phyloP scores from a whole-genome alignment of 2,329 filamentous ascomycete genomes.

The Penicillium sp. region DNA sequence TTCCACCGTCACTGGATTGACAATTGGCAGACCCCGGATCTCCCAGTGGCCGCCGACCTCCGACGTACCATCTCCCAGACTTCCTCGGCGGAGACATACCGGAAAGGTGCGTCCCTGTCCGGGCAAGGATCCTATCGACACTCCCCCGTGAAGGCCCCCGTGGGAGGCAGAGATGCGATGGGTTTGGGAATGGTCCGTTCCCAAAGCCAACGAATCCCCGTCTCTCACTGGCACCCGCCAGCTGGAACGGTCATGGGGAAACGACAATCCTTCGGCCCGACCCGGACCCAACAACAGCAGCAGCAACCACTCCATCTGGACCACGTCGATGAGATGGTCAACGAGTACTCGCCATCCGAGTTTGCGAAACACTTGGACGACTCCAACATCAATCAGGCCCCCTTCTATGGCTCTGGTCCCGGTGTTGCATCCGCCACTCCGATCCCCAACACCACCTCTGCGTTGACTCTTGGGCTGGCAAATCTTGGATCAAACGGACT shows the following conservation, averaged over 20 bases:
- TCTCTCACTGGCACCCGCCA: slow-evolving; percentile 38
- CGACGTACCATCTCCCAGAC: slow-evolving; percentile 41
- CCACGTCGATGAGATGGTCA: slow-evolving; percentile 38
- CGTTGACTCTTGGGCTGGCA: slow-evolving; percentile 25
- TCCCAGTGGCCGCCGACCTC: slow-evolving; percentile 40
- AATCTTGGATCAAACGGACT: slow-evolving; percentile 26
- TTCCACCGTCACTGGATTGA: slow-evolving; percentile 46
- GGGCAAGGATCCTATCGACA: slow-evolving; percentile 40
- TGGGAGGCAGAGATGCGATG: neutral
- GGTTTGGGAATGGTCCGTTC: slow-evolving; percentile 43
- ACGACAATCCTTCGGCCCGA: slow-evolving; percentile 41
- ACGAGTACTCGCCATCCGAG: slow-evolving; percentile 51
- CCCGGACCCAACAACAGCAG: slow-evolving; percentile 25
- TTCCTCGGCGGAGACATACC: slow-evolving; percentile 37
- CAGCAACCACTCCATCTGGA: slow-evolving; percentile 35
- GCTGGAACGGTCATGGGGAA: slow-evolving; percentile 35
- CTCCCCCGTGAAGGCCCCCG: slow-evolving; percentile 25
- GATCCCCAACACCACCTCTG: slow-evolving; percentile 10
- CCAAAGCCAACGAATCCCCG: slow-evolving; percentile 46
- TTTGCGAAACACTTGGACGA: slow-evolving; percentile 48
- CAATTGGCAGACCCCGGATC: slow-evolving; percentile 51
- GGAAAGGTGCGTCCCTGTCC: slow-evolving; percentile 35
- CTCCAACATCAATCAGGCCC: slow-evolving; percentile 26
- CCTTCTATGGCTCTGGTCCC: slow-evolving; percentile 25
- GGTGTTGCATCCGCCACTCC: neutral